Base-by-base conservation (phyloP, 768 basidiomycete species). In the Exsudoporus frostii region DNA sequence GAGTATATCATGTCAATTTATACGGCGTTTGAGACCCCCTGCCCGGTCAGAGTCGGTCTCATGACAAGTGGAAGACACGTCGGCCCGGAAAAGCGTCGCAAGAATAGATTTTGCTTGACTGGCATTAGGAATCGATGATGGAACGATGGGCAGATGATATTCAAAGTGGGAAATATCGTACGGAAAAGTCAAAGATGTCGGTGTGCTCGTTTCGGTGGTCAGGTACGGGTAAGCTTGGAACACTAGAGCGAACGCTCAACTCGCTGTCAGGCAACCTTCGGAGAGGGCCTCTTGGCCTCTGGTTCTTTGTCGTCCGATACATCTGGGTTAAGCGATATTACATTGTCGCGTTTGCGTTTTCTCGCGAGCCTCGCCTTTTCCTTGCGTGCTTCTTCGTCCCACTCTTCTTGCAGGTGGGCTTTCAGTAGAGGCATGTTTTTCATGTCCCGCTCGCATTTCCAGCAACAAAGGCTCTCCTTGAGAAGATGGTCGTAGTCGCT, bases 381-480 rank as follows among this genome's bases (percentile, higher is more conserved):
- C 45, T 69, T 71, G 42, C 66, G 70, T 19, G 67, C 73, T 48
- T 78, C 69, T 45, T 74, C 72, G 34, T 85, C 79, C 79, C 84
- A 90, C 64, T 93, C 90, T 59, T 81, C 77, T 64, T 86, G 80
- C 8, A 95, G 74, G 65, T 96, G 93, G 10, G 66, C 67, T 62
- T 91, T 92, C 45, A 96, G 72, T 33, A 74, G 70, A 0, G 91
- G 90, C 53, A 95, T 87, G 54, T 85, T 90, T 60, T 81, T 85
- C 69, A 84, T 73, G 52, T 72, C 68, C 37, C 76, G 67, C 22
- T 78, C 73, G 68, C 93, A 96, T 49, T 72, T 78, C 74, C 83
- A 92, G 66, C 93, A 96, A 7, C 65, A 61, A 4, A 95, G 76
- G 56, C 73, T 72, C 39, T 81, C 80, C 58, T 91, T 88, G 49